Percentiles rank a stretch among this genome's conserved stretches.
These are phyloP conservation scores for Drosera capensis DNA, from an alignment of 148 eudicot genomes.

Conservation along the genomic window DNA sequence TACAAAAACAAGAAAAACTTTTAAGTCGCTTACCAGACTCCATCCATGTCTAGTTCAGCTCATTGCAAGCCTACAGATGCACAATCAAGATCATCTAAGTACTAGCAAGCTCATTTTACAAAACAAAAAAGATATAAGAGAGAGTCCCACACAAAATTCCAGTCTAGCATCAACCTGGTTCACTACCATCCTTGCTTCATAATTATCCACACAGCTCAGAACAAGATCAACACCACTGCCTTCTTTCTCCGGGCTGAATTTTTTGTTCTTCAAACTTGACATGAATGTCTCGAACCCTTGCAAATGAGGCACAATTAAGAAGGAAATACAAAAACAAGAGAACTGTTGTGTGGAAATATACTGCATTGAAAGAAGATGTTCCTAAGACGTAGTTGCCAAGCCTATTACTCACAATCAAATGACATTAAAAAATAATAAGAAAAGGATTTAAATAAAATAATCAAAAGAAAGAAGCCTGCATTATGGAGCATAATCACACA, in stretches of 20 bases:
- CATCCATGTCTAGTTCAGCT: conserved; percentile 92
- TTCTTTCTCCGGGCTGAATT: conserved; percentile 47
- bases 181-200: conserved; percentile 99
- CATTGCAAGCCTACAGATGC: conserved; percentile 76
- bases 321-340: neutral
- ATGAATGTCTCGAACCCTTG: conserved; percentile 90
- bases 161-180: conserved; percentile 51
- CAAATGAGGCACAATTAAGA: conserved; percentile 8
- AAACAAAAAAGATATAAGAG: neutral
- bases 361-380: too few species aligned
- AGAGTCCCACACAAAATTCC: too few species aligned
- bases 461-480: too few species aligned
- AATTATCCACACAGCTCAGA: conserved; percentile 93
- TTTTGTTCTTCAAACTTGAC: conserved; percentile 70
- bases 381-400: too few species aligned
- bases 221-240: conserved; percentile 93
- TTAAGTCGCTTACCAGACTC: conserved; percentile 54
- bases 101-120: conserved; percentile 1
- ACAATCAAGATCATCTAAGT: conserved; percentile 6
- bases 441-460: too few species aligned
- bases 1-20: too few species aligned
- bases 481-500: too few species aligned
- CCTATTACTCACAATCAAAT: too few species aligned
- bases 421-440: too few species aligned
- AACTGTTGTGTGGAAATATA: too few species aligned